Percentiles rank a stretch among this genome's conserved stretches.
Conservation (phyloP, 164 flowering plant species). For the Aristolochia fimbriata region DNA sequence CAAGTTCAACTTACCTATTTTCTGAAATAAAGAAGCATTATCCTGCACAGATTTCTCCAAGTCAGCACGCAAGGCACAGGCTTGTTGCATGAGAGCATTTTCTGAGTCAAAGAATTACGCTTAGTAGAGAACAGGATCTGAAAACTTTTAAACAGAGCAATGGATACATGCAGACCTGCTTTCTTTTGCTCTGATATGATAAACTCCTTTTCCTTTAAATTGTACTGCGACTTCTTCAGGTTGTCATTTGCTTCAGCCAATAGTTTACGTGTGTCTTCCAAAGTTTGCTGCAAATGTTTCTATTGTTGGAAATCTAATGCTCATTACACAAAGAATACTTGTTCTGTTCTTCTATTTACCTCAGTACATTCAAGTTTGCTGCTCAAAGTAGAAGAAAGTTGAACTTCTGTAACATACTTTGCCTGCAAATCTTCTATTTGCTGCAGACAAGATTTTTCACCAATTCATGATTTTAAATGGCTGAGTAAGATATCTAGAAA, state of each 20-base stretch:
- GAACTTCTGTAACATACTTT: slow-evolving; percentile 50
- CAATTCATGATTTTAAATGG: not conserved
- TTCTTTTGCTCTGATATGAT: slow-evolving; percentile 74
- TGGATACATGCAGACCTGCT: slow-evolving; percentile 36
- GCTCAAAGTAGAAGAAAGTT: slow-evolving; percentile 43
- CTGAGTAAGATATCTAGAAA: not conserved
- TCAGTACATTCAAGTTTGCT: slow-evolving; percentile 55
- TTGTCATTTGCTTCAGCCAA: slow-evolving; percentile 55
- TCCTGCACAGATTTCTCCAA: slow-evolving; percentile 83
- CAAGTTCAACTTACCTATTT: slow-evolving; percentile 46
- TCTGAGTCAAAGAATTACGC: slow-evolving; percentile 36
- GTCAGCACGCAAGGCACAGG: slow-evolving; percentile 63
- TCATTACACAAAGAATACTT: not conserved
- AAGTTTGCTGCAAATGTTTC: slow-evolving; percentile 40
- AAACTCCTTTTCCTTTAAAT: slow-evolving; percentile 69
- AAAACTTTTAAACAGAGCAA: not conserved
- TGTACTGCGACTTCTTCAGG: slow-evolving; percentile 57
- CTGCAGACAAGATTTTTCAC: slow-evolving; percentile 19
- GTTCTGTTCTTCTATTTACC: slow-evolving; percentile 28
- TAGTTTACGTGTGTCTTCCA: slow-evolving; percentile 42
- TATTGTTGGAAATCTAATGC: not conserved
- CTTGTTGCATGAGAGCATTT: slow-evolving; percentile 80
- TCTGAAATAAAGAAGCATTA: slow-evolving; percentile 54
- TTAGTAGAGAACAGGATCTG: not conserved
- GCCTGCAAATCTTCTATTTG: slow-evolving; percentile 71